Base-by-base conservation (phyloP, 2,329 filamentous ascomycete species). In the Chaetomiaceae sp. region DNA sequence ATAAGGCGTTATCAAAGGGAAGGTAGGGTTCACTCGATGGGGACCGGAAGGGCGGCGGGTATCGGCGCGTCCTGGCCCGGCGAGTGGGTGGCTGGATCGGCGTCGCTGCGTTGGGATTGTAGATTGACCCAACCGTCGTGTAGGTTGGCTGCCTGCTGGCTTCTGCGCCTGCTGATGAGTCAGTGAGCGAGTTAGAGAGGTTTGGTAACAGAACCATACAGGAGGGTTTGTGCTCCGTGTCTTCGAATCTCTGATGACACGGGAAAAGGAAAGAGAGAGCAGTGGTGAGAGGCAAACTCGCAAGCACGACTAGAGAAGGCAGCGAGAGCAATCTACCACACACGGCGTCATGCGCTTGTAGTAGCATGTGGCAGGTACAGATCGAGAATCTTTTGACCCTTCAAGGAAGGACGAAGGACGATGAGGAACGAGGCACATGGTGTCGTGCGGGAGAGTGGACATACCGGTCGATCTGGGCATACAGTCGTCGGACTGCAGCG, bases 51-150 rank as follows among this genome's bases (percentile, higher is more conserved):
- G 34, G 30, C 9, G 50, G 48, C 14, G 49, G 48, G 63, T 65
- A 70, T 59, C 72, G 73, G 53, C 68, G 56, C 27, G 67, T 65
- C 42, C 75, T 71, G 14, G 72, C 71, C 51, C 74, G 71, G 45
- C 75, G 72, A 47, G 70, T 61, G 26, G 75, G 75, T 36, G 75
- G 68, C 50, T 76, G 74, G 20, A 78, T 63, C 12, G 72, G 71
- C 34, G 68, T 65, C 12, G 66, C 59, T 12, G 66, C 61, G 48
- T 66, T 66, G 3, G 74, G 73, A 27, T 75, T 74, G 61, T 75
- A 78, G 38, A 76, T 65, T 4, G 75, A 77, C n/a, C 75, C 75
- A 18, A 75, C 75, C 7, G 75, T 78, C 14, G 74, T 78, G 56
- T 77, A 79, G 36, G 68, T 71, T 20, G 65, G 64, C 50, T 68